These are phyloP conservation scores for Acacia confusa DNA, from an alignment of 306 rosid species.

Conservation along the genomic window DNA sequence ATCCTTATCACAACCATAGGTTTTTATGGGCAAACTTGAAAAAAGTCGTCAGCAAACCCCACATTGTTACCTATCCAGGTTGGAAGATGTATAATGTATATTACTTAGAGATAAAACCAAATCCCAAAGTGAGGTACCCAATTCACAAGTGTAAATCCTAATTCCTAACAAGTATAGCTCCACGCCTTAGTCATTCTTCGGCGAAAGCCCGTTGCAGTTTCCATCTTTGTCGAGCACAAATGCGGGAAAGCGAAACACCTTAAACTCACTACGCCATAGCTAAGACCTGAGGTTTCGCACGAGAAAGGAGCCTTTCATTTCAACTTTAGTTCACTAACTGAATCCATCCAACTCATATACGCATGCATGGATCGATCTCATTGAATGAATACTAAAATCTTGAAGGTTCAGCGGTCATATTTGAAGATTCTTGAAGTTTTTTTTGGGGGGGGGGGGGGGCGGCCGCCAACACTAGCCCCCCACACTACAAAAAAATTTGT, in stretches of 20 bases:
- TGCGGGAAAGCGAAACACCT: neutral
- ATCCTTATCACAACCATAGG: neutral
- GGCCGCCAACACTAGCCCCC: too few relatives aligned
- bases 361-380: too few relatives aligned
- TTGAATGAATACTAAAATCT: too few relatives aligned
- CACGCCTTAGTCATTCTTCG: neutral
- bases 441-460: too few relatives aligned
- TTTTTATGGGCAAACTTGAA: neutral
- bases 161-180: neutral
- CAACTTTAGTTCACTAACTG: neutral
- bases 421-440: too few relatives aligned
- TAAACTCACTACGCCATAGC: neutral
- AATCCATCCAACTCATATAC: neutral
- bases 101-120: neutral
- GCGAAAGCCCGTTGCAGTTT: neutral
- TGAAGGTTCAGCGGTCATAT: too few relatives aligned
- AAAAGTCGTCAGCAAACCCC: neutral
- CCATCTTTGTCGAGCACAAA: too few relatives aligned
- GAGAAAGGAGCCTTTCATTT: neutral
- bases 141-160: neutral
- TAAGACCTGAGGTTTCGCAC: neutral
- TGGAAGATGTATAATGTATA: neutral
- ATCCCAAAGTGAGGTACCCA: neutral
- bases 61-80: neutral
- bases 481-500: too few relatives aligned